A percentile compares a stretch with the other conserved stretches of the same genome.
phyloP scores from a whole-genome alignment of 345 rosid species.

The Acer saccharum region DNA sequence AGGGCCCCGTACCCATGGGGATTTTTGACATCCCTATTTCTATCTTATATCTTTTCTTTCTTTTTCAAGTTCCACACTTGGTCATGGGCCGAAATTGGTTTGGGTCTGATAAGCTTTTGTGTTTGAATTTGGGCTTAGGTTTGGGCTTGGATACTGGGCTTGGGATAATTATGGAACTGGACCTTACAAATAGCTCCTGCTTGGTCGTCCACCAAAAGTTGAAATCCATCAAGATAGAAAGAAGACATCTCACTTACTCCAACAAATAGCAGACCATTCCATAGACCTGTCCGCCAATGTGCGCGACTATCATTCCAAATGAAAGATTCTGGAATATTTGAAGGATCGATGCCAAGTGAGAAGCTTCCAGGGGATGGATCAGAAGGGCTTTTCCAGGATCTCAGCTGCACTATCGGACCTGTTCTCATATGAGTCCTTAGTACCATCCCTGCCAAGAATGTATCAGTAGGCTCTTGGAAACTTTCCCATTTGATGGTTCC shows the following conservation, averaged over 20 bases:
- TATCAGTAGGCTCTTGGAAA: constrained; percentile 41
- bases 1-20: too few relatives aligned
- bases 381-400: constrained; percentile 51
- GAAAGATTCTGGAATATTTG: constrained; percentile 32
- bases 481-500: constrained; percentile 56
- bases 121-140: too few relatives aligned
- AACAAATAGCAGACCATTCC: constrained; percentile 49
- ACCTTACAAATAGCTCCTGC: too few relatives aligned
- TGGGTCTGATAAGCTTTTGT: too few relatives aligned
- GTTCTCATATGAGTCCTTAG: constrained; percentile 29
- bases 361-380: constrained; percentile 60
- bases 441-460: constrained; percentile 37
- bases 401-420: constrained; percentile 29
- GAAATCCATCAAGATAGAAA: constrained; percentile 30
- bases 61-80: too few relatives aligned
- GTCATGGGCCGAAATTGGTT: too few relatives aligned
- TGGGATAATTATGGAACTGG: too few relatives aligned
- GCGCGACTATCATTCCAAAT: background rate
- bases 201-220: constrained; percentile 13
- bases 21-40: too few relatives aligned
- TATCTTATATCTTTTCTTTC: too few relatives aligned
- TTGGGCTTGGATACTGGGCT: too few relatives aligned
- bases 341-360: constrained; percentile 32
- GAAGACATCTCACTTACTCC: constrained; percentile 34
- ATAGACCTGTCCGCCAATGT: constrained; percentile 56